Evolutionary conservation across 495 filamentous ascomycete species (phyloP).

Genomic region (Annulohypoxylon nitens): DNA sequence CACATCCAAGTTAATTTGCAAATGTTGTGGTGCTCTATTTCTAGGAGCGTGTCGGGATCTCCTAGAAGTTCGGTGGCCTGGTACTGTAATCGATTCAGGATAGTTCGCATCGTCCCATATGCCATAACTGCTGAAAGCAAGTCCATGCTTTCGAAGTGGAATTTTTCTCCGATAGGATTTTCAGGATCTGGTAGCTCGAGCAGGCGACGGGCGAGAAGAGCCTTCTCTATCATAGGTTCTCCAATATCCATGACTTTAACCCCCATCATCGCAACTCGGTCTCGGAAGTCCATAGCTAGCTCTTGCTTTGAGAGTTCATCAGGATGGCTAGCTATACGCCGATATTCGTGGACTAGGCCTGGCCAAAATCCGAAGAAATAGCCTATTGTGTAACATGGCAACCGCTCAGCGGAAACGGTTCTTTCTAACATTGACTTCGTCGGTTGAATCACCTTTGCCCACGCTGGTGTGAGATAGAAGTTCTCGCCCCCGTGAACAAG

Average conservation of each 20-base stretch:
- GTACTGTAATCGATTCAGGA: slow-evolving; percentile 27
- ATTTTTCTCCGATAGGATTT: slow-evolving; percentile 23
- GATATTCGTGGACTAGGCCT: slow-evolving; percentile 11
- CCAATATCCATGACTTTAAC: neutral
- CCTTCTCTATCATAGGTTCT: slow-evolving; percentile 16
- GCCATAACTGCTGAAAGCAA: slow-evolving; percentile 22
- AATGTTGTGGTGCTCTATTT: slow-evolving; percentile 15
- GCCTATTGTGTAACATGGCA: slow-evolving; percentile 30
- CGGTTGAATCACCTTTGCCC: slow-evolving; percentile 19
- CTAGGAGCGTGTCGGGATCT: slow-evolving; percentile 9
- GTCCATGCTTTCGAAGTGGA: slow-evolving; percentile 27
- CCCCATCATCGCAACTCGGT: slow-evolving; percentile 3
- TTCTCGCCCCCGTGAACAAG: slow-evolving; percentile 28
- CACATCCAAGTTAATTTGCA: slow-evolving; percentile 32
- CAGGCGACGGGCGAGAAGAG: neutral
- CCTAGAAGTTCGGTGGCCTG: slow-evolving; percentile 8
- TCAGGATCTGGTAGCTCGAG: slow-evolving; percentile 17
- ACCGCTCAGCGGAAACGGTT: slow-evolving; percentile 13
- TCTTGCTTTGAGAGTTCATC: slow-evolving; percentile 6
- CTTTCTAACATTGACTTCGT: neutral
- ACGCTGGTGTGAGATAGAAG: slow-evolving; percentile 32
- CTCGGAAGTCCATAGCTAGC: slow-evolving; percentile 15
- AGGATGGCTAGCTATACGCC: slow-evolving; percentile 14
- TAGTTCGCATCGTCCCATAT: slow-evolving; percentile 27
- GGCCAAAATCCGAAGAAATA: slow-evolving; percentile 37